A percentile compares a stretch with the other conserved stretches of the same genome.
phyloP scores from a whole-genome alignment of 176 grass and related monocot genomes.

The Ampelocalamus luodianensis region DNA sequence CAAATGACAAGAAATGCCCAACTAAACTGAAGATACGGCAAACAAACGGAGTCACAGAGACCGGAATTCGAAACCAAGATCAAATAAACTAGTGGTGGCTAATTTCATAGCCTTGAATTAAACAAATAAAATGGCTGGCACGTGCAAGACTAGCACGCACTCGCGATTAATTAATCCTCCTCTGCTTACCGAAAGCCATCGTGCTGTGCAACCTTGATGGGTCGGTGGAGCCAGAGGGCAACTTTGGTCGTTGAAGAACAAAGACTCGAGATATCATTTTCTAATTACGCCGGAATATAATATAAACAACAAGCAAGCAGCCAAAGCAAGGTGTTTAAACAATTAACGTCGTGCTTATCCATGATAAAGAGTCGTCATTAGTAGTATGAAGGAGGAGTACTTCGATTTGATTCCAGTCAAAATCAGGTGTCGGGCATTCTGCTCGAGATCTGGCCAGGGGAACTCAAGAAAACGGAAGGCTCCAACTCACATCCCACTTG shows the following conservation, averaged over 20 bases:
- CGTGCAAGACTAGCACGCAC: slow-evolving; percentile 37
- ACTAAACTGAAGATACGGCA: not conserved
- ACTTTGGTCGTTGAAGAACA: not conserved
- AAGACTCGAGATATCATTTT: slow-evolving; percentile 12
- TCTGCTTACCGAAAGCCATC: slow-evolving; percentile 6
- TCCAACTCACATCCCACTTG: not conserved
- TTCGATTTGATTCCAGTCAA: not conserved
- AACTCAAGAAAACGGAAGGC: not conserved
- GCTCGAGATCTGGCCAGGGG: not conserved
- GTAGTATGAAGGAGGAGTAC: not conserved
- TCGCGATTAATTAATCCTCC: not conserved
- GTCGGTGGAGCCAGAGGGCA: slow-evolving; percentile 21
- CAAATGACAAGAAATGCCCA: not conserved
- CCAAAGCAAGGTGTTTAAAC: not conserved
- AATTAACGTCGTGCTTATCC: slow-evolving; percentile 46
- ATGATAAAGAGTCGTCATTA: not conserved
- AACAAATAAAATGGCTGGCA: not conserved
- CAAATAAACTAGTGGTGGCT: not conserved
- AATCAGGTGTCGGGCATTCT: not conserved
- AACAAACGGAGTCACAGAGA: slow-evolving; percentile 34
- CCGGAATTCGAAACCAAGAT: slow-evolving; percentile 39
- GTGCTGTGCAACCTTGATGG: slow-evolving; percentile 18
- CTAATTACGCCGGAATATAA: not conserved
- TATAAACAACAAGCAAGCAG: not conserved
- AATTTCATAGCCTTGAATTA: not conserved